Conservation (phyloP, 2,329 filamentous ascomycete species). For the Gyromitra esculenta region DNA sequence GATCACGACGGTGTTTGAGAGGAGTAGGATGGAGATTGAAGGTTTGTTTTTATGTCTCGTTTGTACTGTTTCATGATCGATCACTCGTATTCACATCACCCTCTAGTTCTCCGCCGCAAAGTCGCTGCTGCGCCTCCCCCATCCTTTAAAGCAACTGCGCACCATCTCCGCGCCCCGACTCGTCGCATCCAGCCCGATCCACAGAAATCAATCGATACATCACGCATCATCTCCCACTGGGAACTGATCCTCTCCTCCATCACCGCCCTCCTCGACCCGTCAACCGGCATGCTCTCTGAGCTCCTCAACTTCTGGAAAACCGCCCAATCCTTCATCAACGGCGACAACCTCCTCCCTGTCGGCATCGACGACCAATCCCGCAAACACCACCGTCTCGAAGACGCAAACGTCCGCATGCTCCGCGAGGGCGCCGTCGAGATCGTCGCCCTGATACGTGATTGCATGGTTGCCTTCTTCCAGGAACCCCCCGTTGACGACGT, state of each 20-base stretch:
- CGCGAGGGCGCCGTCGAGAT: constrained; percentile 82
- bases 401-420: constrained; percentile 75
- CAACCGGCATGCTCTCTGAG: constrained; percentile 84
- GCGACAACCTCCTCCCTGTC: constrained; percentile 78
- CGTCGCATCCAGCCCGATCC: constrained; percentile 73
- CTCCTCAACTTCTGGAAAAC: constrained; percentile 94
- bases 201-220: constrained; percentile 74
- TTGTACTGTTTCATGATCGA: background rate
- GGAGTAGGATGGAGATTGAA: constrained; percentile 91
- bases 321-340: constrained; percentile 87
- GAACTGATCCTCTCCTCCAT: constrained; percentile 83
- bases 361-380: constrained; percentile 84
- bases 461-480: constrained; percentile 81
- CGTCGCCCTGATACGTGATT: constrained; percentile 82
- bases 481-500: constrained; percentile 91
- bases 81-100: background rate
- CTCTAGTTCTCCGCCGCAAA: constrained; percentile 76
- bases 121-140: constrained; percentile 80
- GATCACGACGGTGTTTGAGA: constrained; percentile 80
- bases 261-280: constrained; percentile 74
- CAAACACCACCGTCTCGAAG: constrained; percentile 80
- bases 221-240: constrained; percentile 89
- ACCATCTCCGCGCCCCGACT: constrained; percentile 77
- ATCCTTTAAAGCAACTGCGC: constrained; percentile 73
- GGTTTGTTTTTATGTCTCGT: constrained; percentile 41